A percentile compares a stretch with the other conserved stretches of the same genome.
Evolutionary conservation across 2,329 filamentous ascomycete genomes (phyloP).

Genomic region (Trichoderma cornu-damae): DNA sequence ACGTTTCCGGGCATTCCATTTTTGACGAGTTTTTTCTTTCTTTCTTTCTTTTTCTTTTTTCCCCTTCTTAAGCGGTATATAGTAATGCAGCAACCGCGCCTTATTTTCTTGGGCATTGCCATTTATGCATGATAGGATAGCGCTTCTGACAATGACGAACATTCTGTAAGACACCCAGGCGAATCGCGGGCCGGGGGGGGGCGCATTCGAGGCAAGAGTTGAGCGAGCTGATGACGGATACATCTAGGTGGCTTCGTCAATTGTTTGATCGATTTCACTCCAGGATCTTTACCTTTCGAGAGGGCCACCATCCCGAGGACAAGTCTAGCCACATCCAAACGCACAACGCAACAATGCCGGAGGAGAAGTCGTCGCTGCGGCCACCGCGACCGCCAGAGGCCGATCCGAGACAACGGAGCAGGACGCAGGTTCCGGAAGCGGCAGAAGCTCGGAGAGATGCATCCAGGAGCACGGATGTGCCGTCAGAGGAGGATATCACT

Average conservation of each 20-base stretch:
- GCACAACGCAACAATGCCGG: not conserved
- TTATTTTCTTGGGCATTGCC: not conserved
- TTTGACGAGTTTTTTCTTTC: not conserved
- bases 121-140: not conserved
- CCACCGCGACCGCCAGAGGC: not conserved
- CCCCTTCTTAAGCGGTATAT: not conserved
- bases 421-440: not conserved
- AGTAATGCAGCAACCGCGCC: not conserved
- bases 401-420: not conserved
- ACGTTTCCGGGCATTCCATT: slow-evolving; percentile 6
- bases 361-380: slow-evolving; percentile 10
- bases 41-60: not conserved
- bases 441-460: not conserved
- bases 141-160: slow-evolving; percentile 7
- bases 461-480: not conserved
- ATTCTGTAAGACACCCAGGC: slow-evolving; percentile 2
- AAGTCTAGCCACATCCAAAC: not conserved
- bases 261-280: slow-evolving; percentile 9
- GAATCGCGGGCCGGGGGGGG: not conserved
- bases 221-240: not conserved
- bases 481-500: not conserved
- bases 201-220: no score
- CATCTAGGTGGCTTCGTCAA: slow-evolving; percentile 10
- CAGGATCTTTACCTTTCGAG: not conserved
- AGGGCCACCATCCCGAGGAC: not conserved